A percentile compares a stretch with the other conserved stretches of the same genome.
phyloP scores from a whole-genome alignment of 2,329 filamentous ascomycete species.

The Aspergillus melleus region DNA sequence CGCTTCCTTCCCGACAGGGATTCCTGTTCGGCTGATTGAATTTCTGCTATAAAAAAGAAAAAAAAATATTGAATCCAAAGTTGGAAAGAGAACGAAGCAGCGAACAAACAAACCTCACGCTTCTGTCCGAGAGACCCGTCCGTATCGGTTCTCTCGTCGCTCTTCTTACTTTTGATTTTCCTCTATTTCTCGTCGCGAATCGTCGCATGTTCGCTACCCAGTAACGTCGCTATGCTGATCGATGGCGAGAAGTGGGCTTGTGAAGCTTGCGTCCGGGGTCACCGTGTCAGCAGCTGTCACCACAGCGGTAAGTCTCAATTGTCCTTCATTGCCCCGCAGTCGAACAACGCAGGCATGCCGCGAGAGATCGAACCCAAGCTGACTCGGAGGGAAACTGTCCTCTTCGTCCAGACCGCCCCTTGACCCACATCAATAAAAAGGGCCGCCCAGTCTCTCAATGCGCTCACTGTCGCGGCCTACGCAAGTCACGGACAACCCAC shows the following conservation, averaged over 20 bases:
- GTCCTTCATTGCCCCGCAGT: too few species aligned
- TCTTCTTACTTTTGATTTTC: slow-evolving; percentile 14
- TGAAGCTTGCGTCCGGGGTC: slow-evolving; percentile 95
- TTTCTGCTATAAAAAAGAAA: slow-evolving; percentile 9
- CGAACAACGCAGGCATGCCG: too few species aligned
- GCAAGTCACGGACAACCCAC: slow-evolving; percentile 93
- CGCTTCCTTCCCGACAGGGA: slow-evolving; percentile 22
- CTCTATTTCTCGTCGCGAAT: slow-evolving; percentile 30
- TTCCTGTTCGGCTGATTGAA: slow-evolving; percentile 22
- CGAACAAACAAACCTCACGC: slow-evolving; percentile 5
- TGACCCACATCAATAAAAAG: slow-evolving; percentile 96
- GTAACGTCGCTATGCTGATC: slow-evolving; percentile 66
- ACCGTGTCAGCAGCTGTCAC: slow-evolving; percentile 98
- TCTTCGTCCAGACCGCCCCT: slow-evolving; percentile 69
- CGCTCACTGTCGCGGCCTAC: slow-evolving; percentile 90
- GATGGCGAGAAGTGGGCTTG: slow-evolving; percentile 98
- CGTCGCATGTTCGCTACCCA: slow-evolving; percentile 42
- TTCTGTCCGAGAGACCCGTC: slow-evolving; percentile 7
- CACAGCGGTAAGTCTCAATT: slow-evolving; percentile 72
- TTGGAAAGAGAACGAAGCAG: slow-evolving; percentile 1
- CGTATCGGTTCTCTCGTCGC: slow-evolving; percentile 11
- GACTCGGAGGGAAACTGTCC: background rate
- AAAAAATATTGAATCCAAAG: slow-evolving; percentile 1
- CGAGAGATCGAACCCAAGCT: slow-evolving; percentile 3
- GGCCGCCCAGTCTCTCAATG: slow-evolving; percentile 97